Conservation (phyloP, 2,329 filamentous ascomycete genomes). For the Paramyrothecium sp. region DNA sequence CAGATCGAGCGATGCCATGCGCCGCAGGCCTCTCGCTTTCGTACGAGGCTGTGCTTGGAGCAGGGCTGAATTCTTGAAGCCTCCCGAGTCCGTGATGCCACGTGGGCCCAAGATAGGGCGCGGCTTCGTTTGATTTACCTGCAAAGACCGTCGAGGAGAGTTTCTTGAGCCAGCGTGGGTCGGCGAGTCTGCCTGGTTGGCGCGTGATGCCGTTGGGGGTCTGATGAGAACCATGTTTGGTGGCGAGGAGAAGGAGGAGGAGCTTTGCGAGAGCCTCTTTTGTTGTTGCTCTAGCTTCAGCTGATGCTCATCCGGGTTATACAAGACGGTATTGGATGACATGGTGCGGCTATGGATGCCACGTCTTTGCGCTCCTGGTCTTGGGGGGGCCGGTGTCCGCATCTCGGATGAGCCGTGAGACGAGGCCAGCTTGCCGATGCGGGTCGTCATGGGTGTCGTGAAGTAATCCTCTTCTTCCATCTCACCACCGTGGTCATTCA, state of each 20-base stretch:
- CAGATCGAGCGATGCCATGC: constrained; percentile 65
- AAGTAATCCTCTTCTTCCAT: constrained; percentile 52
- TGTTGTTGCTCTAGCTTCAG: constrained; percentile 18
- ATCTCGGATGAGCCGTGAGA: constrained; percentile 30
- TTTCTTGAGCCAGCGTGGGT: constrained; percentile 32
- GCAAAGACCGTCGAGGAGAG: constrained; percentile 46
- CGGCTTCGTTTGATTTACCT: constrained; percentile 47
- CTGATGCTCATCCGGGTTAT: constrained; percentile 61
- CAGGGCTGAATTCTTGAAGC: constrained; percentile 42
- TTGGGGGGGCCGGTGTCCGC: constrained; percentile 27
- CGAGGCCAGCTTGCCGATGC: constrained; percentile 34
- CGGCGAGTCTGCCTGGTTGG: constrained; percentile 33
- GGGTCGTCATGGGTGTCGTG: constrained; percentile 45
- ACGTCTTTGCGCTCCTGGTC: constrained; percentile 30
- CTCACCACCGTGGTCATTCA: constrained; percentile 21
- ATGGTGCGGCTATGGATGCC: constrained; percentile 67
- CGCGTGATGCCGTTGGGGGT: constrained; percentile 35
- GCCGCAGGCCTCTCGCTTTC: constrained; percentile 35
- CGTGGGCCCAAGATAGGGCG: constrained; percentile 53
- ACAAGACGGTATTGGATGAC: constrained; percentile 82
- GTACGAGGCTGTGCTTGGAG: constrained; percentile 47
- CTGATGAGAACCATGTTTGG: constrained; percentile 26
- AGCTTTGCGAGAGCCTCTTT: constrained; percentile 9
- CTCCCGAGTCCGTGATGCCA: constrained; percentile 31
- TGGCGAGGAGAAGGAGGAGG: constrained; percentile 43